Evolutionary conservation across 441 rosid species (phyloP), one percentile per base, ranked within the genome.

Genomic region (Breynia disticha): DNA sequence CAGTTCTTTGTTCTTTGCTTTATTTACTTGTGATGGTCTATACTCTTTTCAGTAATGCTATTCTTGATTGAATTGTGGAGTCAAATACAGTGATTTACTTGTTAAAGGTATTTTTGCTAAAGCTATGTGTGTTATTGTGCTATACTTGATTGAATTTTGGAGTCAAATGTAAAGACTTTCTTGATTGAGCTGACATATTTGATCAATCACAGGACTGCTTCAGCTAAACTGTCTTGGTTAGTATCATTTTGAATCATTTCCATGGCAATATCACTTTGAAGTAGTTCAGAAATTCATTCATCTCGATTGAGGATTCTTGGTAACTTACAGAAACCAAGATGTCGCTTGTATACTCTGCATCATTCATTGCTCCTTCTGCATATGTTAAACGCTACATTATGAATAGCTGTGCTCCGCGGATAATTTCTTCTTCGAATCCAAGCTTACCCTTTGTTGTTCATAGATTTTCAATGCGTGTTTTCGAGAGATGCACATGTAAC

Each of bases 331-430:
- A 65, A 56, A 56, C n/a, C 9, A 57, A 69, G 57, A 88, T 85
- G 94, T 71, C 82, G 45, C 58, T 70, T 55, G 52, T 61, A 49
- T 67, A 65, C 42, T 71, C 71, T 11, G 64, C 74, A 45, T 76
- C 69, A 17, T 42, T 55, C 13, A 19, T 65, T 57, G 63, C 68
- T 54, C 63, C 67, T 11, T 58, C 48, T 8, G 62, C 67, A 14
- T 52, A 54, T 47, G 43, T 68, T 43, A 64, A 48, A 61, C 52
- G 10, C 28, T 46, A 52, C 15, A 48, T 51, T 43, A 15, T 44
- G 6, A 21, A 42, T 43, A 49, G 19, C 59, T 24, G 38, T 50
- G 55, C 55, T 32, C 19, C 54, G 47, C 56, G 52, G 47, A 65
- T 48, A 54, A 50, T 19, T 55, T 56, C 49, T 48, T 38, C 68